Conservation (phyloP, 2,329 filamentous ascomycete species). For the Drechslera avenae region DNA sequence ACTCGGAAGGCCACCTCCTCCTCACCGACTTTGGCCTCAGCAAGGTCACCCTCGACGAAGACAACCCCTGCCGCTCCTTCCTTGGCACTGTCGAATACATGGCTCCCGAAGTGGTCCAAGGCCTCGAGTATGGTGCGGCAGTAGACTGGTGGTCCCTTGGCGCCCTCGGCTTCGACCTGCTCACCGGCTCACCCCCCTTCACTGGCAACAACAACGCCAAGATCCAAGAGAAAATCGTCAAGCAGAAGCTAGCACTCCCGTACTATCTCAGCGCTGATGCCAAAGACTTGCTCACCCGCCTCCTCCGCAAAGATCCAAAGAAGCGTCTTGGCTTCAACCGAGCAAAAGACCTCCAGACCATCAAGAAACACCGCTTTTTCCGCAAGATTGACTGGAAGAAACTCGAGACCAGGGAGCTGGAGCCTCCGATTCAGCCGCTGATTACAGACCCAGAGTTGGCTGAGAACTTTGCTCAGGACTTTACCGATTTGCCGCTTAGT, state of each 20-base stretch:
- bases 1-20: constrained; percentile 87
- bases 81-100: constrained; percentile 98
- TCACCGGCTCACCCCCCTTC: constrained; percentile 92
- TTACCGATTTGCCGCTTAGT: constrained; percentile 83
- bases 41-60: constrained; percentile 83
- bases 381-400: constrained; percentile 93
- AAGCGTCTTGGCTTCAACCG: constrained; percentile 89
- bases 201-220: constrained; percentile 89
- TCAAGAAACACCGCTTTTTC: constrained; percentile 97
- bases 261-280: constrained; percentile 92
- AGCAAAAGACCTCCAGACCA: constrained; percentile 81
- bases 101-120: constrained; percentile 92
- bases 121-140: constrained; percentile 86
- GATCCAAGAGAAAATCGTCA: constrained; percentile 93
- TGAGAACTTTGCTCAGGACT: constrained; percentile 94
- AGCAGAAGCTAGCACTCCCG: constrained; percentile 85
- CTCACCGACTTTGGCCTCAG: constrained; percentile 96
- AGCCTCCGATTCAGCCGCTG: constrained; percentile 87
- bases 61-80: constrained; percentile 80
- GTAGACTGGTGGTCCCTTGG: constrained; percentile 99
- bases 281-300: constrained; percentile 88
- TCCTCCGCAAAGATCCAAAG: constrained; percentile 87
- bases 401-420: constrained; percentile 78
- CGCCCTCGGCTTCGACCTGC: constrained; percentile 86
- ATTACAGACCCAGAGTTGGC: constrained; percentile 95